phyloP scores from a whole-genome alignment of 495 filamentous ascomycete genomes.

The Hypoxylon subgilvum region DNA sequence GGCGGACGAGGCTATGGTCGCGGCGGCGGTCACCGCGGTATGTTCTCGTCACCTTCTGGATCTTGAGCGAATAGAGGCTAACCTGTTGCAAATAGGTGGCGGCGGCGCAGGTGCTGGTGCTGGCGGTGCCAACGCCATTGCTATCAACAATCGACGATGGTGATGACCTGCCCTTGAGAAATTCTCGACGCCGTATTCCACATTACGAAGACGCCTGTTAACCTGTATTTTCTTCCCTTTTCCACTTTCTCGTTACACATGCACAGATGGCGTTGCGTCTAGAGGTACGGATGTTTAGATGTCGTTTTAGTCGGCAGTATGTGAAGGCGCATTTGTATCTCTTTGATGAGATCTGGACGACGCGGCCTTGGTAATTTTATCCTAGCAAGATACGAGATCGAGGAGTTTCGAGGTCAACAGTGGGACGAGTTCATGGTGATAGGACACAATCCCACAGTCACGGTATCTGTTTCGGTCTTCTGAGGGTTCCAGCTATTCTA shows the following conservation, averaged over 20 bases:
- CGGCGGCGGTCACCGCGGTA: conserved; percentile 70
- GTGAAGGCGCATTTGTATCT: conserved; percentile 21
- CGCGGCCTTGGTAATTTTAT: conserved; percentile 21
- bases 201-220: conserved; percentile 12
- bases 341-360: conserved; percentile 27
- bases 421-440: background rate
- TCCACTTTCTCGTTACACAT: conserved; percentile 30
- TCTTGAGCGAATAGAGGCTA: conserved; percentile 11
- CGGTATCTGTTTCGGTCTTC: conserved; percentile 17
- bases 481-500: conserved; percentile 5
- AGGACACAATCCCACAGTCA: background rate
- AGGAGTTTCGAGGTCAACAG: background rate
- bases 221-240: conserved; percentile 24
- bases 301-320: conserved; percentile 34
- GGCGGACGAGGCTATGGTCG: conserved; percentile 65
- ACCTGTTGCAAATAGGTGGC: conserved; percentile 22
- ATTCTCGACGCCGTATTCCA: conserved; percentile 3
- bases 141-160: conserved; percentile 57
- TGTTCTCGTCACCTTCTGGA: conserved; percentile 4
- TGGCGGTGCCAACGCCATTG: conserved; percentile 51
- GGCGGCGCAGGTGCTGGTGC: conserved; percentile 29
- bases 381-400: conserved; percentile 13
- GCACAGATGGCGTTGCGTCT: conserved; percentile 45
- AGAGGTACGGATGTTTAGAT: conserved; percentile 43
- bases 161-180: conserved; percentile 32